Evolutionary conservation across 2,329 filamentous ascomycete species (phyloP).

Genomic region (Diplodia scrobiculata): DNA sequence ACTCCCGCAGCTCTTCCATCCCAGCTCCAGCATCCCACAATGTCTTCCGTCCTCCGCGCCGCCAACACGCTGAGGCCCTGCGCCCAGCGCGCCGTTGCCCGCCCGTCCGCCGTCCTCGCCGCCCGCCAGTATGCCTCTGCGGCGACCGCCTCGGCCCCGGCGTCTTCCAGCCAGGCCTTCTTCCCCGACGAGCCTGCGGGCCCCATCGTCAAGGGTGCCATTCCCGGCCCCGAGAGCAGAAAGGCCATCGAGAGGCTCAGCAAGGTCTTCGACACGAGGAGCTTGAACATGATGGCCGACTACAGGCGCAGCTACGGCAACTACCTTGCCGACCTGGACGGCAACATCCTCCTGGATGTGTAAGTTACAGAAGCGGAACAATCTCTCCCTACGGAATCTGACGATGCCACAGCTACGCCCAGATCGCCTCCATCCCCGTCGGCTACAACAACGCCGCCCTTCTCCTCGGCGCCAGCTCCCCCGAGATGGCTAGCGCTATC

Average conservation of each 20-base stretch:
- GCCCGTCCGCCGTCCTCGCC: constrained; percentile 32
- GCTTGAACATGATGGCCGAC: constrained; percentile 64
- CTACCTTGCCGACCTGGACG: constrained; percentile 74
- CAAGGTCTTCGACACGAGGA: constrained; percentile 81
- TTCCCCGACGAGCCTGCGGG: constrained; percentile 61
- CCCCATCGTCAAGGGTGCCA: constrained; percentile 59
- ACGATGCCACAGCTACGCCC: constrained; percentile 65
- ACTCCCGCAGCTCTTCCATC: background rate
- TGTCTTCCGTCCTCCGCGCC: constrained; percentile 42
- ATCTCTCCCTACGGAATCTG: background rate
- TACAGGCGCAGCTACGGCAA: constrained; percentile 61
- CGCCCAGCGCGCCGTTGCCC: constrained; percentile 33
- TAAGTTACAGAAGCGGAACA: constrained; percentile 46
- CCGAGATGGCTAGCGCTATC: constrained; percentile 76
- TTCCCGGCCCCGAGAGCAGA: constrained; percentile 76
- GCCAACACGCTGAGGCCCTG: constrained; percentile 35
- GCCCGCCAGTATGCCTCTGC: constrained; percentile 41
- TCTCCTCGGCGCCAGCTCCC: constrained; percentile 67
- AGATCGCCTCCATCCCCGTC: constrained; percentile 89
- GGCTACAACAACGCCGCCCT: constrained; percentile 89
- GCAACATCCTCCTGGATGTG: constrained; percentile 72
- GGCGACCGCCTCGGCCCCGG: constrained; percentile 38
- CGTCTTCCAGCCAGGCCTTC: constrained; percentile 50
- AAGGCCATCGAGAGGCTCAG: constrained; percentile 69
- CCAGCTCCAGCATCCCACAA: constrained; percentile 29